Base-by-base conservation (phyloP, 768 basidiomycete genomes). In the Lactarius sanguifluus region DNA sequence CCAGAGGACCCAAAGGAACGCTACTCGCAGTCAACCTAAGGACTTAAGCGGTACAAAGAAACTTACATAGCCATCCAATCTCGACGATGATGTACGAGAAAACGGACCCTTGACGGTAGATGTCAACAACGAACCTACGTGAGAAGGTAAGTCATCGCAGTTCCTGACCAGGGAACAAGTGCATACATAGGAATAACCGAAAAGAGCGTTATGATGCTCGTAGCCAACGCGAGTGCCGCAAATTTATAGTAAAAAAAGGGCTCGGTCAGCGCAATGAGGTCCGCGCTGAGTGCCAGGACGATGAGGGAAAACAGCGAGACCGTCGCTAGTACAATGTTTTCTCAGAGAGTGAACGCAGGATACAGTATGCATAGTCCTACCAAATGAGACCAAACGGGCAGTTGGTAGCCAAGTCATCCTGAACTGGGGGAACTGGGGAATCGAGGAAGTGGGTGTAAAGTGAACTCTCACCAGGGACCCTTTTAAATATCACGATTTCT, bases 41-140 rank as follows among this genome's bases (percentile, higher is more conserved):
- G 40, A 36, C 36, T 34, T n/a, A 4, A 7, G 20, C 18, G 12
- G 41, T 30, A 36, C 6, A 47, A 50, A 69, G 6, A 43, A 30
- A 60, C 79, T 70, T 66, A 81, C 79, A 70, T 61, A 79, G 66
- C 77, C 76, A 80, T 16, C 20, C 55, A 18, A 81, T 36, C 66
- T 82, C 81, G 8, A 78, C 72, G 28, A 73, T 65, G 18, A 81
- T 72, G 74, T 75, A 76, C 34, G 81, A 82, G 6, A 78, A 75
- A 55, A 79, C 70, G 1, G 78, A 76, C n/a, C 77, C 80, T 23
- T 70, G 73, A 16, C 79, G 76, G 34, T 76, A 0, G 36, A 72
- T 43, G 64, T 81, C 80, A 28, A 80, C 47, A 23, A 78, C 23
- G 38, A 78, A 43, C 74, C 81, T 81, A 57, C 50, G 25, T 20